phyloP scores from a whole-genome alignment of 768 basidiomycete species.

The Sarcodon sp. region DNA sequence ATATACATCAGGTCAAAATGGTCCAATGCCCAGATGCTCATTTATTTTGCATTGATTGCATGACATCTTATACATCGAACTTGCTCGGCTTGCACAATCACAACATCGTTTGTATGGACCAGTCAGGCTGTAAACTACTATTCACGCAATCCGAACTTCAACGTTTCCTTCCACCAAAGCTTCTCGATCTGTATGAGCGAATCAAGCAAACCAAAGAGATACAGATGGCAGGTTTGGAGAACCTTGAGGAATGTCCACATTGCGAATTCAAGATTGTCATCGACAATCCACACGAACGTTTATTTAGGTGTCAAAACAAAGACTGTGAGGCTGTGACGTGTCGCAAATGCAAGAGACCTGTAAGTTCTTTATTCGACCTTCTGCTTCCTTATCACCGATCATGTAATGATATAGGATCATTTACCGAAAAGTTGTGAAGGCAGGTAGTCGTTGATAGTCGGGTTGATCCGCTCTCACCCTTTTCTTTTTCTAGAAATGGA shows the following conservation, averaged over 20 bases:
- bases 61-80: constrained; percentile 53
- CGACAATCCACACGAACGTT: constrained; percentile 27
- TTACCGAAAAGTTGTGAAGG: constrained; percentile 73
- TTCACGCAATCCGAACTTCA: constrained; percentile 61
- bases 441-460: constrained; percentile 11
- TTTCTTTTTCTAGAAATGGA: constrained; percentile 42
- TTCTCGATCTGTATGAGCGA: constrained; percentile 58
- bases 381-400: constrained; percentile 1
- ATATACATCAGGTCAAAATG: constrained; percentile 52
- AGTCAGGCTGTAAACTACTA: constrained; percentile 51
- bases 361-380: constrained; percentile 18
- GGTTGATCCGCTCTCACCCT: constrained; percentile 1
- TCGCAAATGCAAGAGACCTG: constrained; percentile 63
- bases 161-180: constrained; percentile 53
- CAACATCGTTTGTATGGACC: constrained; percentile 71
- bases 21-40: constrained; percentile 85
- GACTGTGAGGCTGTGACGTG: constrained; percentile 73
- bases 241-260: constrained; percentile 81
- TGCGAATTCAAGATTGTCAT: constrained; percentile 74
- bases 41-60: constrained; percentile 70
- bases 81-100: constrained; percentile 52
- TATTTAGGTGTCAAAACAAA: constrained; percentile 38
- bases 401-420: constrained; percentile 42
- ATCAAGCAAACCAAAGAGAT: constrained; percentile 73
- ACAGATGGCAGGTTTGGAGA: constrained; percentile 63